Evolutionary conservation across 345 rosid genomes (phyloP).

Genomic region (Bruguiera parviflora): DNA sequence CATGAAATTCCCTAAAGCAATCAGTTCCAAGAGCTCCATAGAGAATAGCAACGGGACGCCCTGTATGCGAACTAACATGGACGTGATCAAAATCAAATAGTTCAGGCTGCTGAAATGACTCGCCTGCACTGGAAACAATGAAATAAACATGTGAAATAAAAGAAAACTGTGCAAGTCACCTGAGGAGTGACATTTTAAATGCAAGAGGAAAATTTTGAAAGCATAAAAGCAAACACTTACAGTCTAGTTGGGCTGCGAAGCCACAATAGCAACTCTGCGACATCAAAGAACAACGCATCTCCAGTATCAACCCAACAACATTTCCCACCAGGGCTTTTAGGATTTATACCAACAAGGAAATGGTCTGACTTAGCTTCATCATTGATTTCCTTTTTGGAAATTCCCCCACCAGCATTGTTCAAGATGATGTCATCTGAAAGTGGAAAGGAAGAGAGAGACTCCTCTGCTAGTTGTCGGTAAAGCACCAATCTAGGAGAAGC

Average conservation of each 20-base stretch:
- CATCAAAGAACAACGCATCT: slow-evolving; percentile 65
- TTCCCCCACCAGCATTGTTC: slow-evolving; percentile 18
- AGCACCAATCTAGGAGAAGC: slow-evolving; percentile 91
- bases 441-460: slow-evolving; percentile 90
- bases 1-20: slow-evolving; percentile 80
- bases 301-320: slow-evolving; percentile 99
- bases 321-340: slow-evolving; percentile 48
- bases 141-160: slow-evolving; percentile 23
- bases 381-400: slow-evolving; percentile 19
- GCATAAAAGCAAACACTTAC: slow-evolving; percentile 40
- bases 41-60: slow-evolving; percentile 65
- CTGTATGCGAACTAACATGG: slow-evolving; percentile 54
- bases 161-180: not conserved
- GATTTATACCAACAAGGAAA: slow-evolving; percentile 52
- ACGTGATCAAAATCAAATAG: slow-evolving; percentile 83
- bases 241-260: slow-evolving; percentile 37
- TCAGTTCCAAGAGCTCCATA: slow-evolving; percentile 92
- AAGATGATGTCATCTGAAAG: slow-evolving; percentile 46
- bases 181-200: not conserved
- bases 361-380: slow-evolving; percentile 36
- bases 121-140: slow-evolving; percentile 46
- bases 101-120: slow-evolving; percentile 69
- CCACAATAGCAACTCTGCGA: slow-evolving; percentile 61
- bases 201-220: slow-evolving; percentile 2
- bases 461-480: slow-evolving; percentile 85